Base-by-base conservation (phyloP, 371 early-diverging fungal species). In the Mortierella sp. region DNA sequence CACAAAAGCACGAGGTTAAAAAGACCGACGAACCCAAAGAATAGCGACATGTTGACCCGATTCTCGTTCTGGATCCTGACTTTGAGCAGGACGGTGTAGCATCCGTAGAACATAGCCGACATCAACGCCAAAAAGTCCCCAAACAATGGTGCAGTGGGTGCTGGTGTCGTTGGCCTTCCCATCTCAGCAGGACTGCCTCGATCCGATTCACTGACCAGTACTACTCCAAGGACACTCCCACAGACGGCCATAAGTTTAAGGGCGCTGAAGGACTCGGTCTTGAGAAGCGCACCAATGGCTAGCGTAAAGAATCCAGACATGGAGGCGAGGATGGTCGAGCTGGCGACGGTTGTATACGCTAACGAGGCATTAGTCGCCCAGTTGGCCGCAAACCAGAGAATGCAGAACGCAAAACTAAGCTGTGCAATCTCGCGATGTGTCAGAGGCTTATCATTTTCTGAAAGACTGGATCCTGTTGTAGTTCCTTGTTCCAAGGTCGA, bases 11-110 rank as follows among this genome's bases (percentile, higher is more conserved):
- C 26, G 3, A 88, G 67, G 72, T 92, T 93, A 55, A 90, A 90
- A n/a, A 89, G 63, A 3, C 95, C 94, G 4, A 95, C 93, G 49
- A 87, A 89, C 9, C 94, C 94, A 76, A 95, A 90, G 60, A 95
- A 95, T 46, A 92, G 70, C 3, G 91, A 88, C 85, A 90, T 88
- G 65, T 92, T 82, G 46, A 95, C 81, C 21, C 90, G 83, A 15
- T 83, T 84, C 72, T 93, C 93, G 61, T 91, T 87, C 44, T 85
- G 85, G 56, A 93, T 87, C 49, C 81, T 85, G 37, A 84, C 64
- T 43, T 94, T 94, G 17, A 94, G 78, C 30, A 93, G 67, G 7
- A 89, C 89, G 1, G 90, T 90, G 79, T 94, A 93, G 63, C 90
- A 87, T 6, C 92, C 94, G 73, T 94, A 94, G 47, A 93, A 88